A percentile compares a stretch with the other conserved stretches of the same genome.
phyloP scores from a whole-genome alignment of 139 green algal genomes.

The Picochlorum sp. region DNA sequence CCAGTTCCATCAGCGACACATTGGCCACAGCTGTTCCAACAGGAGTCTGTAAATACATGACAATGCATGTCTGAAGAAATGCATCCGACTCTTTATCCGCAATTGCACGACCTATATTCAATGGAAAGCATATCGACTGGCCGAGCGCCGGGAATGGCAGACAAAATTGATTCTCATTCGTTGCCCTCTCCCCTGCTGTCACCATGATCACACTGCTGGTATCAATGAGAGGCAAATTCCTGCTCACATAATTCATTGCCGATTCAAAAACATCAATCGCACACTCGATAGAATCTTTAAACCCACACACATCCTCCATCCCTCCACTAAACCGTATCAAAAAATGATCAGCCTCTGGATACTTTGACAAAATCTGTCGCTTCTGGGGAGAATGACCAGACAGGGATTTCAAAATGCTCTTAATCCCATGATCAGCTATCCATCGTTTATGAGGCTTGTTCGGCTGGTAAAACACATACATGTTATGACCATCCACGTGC shows the following conservation, averaged over 20 bases:
- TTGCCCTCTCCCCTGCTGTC: not conserved
- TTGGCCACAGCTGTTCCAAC: conserved; percentile 6
- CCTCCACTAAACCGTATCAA: not conserved
- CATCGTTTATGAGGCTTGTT: conserved; percentile 4
- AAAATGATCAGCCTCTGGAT: conserved; percentile 2
- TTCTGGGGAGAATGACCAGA: not conserved
- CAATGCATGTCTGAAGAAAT: not conserved
- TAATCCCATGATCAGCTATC: conserved; percentile 6
- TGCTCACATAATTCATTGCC: no score
- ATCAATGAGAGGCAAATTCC: no score
- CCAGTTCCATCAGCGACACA: not conserved
- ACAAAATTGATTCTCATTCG: no score
- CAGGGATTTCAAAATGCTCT: not conserved
- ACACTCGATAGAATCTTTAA: no score
- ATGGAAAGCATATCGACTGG: not conserved
- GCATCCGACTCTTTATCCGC: not conserved
- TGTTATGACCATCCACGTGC: not conserved
- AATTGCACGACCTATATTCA: not conserved
- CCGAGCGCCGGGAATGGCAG: conserved; percentile 2
- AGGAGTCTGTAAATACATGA: not conserved
- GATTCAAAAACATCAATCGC: no score
- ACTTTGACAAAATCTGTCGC: not conserved
- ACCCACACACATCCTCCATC: not conserved
- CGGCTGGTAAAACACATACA: conserved; percentile 12
- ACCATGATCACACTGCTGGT: not conserved